Evolutionary conservation across 208 protist genomes (phyloP).

Genomic region (Trypanosoma rangeli): DNA sequence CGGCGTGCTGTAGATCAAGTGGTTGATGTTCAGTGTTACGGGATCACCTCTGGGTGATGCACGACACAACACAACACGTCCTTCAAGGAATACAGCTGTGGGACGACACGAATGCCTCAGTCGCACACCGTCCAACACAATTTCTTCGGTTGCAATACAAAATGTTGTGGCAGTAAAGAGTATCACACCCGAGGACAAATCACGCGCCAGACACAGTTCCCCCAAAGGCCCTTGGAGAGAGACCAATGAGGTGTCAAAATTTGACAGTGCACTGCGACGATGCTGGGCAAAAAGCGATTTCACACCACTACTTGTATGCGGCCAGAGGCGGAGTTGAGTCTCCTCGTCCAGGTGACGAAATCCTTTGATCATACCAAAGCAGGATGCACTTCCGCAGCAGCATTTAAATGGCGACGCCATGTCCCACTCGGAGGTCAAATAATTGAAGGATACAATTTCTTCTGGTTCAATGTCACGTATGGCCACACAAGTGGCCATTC

Average conservation of each 20-base stretch:
- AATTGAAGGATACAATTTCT: constrained; percentile 84
- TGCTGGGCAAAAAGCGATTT: constrained; percentile 61
- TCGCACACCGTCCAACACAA: constrained; percentile 59
- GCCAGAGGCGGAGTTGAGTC: constrained; percentile 65
- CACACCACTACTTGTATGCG: constrained; percentile 50
- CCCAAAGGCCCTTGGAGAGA: constrained; percentile 25
- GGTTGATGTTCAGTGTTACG: constrained; percentile 78
- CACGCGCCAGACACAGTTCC: constrained; percentile 44
- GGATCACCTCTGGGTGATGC: constrained; percentile 37
- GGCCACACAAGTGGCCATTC: constrained; percentile 64
- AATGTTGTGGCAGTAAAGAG: constrained; percentile 54
- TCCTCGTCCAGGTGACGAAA: constrained; percentile 57
- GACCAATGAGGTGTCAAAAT: constrained; percentile 55
- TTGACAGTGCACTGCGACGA: constrained; percentile 46
- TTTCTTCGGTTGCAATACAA: constrained; percentile 28
- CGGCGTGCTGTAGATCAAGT: constrained; percentile 52
- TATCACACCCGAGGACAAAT: constrained; percentile 60
- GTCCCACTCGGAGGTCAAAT: constrained; percentile 88
- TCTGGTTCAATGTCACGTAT: constrained; percentile 56
- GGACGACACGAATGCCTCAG: constrained; percentile 73
- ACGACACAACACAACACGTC: constrained; percentile 50
- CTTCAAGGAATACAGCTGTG: constrained; percentile 57
- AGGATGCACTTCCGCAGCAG: constrained; percentile 51
- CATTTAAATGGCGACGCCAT: constrained; percentile 82
- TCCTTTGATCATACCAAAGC: constrained; percentile 64